Evolutionary conservation across 2,329 filamentous ascomycete genomes (phyloP).

Genomic region (Aspergillus pseudoviridinutans): DNA sequence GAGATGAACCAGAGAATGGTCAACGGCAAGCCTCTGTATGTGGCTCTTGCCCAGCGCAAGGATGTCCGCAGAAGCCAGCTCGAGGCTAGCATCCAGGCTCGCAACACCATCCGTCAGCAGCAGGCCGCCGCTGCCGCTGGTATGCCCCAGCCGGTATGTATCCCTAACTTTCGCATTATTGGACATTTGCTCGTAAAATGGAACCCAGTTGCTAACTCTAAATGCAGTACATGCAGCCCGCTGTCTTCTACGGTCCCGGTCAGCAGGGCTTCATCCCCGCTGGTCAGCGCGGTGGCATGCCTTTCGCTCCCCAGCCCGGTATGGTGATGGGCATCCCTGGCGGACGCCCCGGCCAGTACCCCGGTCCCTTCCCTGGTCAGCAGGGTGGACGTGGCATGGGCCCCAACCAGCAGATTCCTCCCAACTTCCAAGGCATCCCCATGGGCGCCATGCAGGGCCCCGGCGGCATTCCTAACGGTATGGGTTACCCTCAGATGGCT

Average conservation of each 20-base stretch:
- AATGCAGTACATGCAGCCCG: slow-evolving; percentile 71
- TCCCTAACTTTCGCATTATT: not conserved
- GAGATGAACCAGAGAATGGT: slow-evolving; percentile 99
- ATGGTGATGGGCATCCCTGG: slow-evolving; percentile 65
- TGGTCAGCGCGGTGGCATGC: slow-evolving; percentile 57
- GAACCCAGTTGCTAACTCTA: slow-evolving; percentile 10
- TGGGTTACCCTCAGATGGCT: slow-evolving; percentile 75
- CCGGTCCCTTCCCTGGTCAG: slow-evolving; percentile 73
- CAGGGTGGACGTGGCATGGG: slow-evolving; percentile 84
- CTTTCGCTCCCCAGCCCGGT: slow-evolving; percentile 54
- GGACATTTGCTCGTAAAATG: not conserved
- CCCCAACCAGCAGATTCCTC: slow-evolving; percentile 77
- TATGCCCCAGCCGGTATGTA: slow-evolving; percentile 62
- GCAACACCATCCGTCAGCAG: slow-evolving; percentile 97
- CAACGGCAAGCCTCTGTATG: slow-evolving; percentile 92
- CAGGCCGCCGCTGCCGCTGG: slow-evolving; percentile 88
- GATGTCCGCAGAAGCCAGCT: slow-evolving; percentile 99
- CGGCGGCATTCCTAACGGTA: slow-evolving; percentile 70
- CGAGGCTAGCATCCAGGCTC: slow-evolving; percentile 97
- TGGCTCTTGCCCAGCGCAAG: slow-evolving; percentile 97
- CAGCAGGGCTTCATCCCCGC: slow-evolving; percentile 54
- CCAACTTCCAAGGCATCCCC: slow-evolving; percentile 72
- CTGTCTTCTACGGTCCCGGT: slow-evolving; percentile 87
- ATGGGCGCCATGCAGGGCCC: slow-evolving; percentile 58
- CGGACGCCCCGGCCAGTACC: slow-evolving; percentile 82